Base-by-base conservation (phyloP, 1,139 yeast species). In the Candida pseudoviswanathii region DNA sequence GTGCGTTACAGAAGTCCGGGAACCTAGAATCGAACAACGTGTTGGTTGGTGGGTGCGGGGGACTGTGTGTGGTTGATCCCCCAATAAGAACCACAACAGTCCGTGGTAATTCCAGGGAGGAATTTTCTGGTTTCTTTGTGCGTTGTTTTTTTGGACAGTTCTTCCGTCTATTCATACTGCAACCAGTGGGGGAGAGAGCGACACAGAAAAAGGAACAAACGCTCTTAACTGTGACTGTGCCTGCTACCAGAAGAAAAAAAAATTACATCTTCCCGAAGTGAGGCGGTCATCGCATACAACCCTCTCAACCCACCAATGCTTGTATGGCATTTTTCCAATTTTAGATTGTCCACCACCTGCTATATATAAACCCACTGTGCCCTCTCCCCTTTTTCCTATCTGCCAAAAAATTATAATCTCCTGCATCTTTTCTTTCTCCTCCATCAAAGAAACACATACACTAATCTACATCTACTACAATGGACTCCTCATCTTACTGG, bases 401-500 rank as follows among this genome's bases (percentile, higher is more conserved):
- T 16, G 16, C 16, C 1, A 16, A 16, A 16, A 16, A 16, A 16
- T 16, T 2, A 16, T 16, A 16, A 16, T 16, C 16, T 16, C 16
- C 16, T 16, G 16, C 16, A 1, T 24, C 10, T 37, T 24, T 9
- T 37, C 25, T 8, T 37, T 37, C n/a, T 24, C 29, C 6, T 24
- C 22, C n/a, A 3, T n/a, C 6, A 16, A 16, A 16, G 5, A 5
- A 31, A 31, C 10, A 31, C 34, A 31, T 9, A 5, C 10, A 2
- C 10, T 31, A 8, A 31, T 11, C 24, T 22, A 36, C 25, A 9
- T 22, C 27, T 33, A 41, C 24, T 33, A 41, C 24, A 24, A 66
- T 66, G 68, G 70, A 66, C 51, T 41, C 50, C 26, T 36, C 48
- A 41, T 39, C 48, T 43, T 48, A 49, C 33, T 67, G 49, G 56